phyloP scores from a whole-genome alignment of 345 rosid species.

The Citrus hindsii region DNA sequence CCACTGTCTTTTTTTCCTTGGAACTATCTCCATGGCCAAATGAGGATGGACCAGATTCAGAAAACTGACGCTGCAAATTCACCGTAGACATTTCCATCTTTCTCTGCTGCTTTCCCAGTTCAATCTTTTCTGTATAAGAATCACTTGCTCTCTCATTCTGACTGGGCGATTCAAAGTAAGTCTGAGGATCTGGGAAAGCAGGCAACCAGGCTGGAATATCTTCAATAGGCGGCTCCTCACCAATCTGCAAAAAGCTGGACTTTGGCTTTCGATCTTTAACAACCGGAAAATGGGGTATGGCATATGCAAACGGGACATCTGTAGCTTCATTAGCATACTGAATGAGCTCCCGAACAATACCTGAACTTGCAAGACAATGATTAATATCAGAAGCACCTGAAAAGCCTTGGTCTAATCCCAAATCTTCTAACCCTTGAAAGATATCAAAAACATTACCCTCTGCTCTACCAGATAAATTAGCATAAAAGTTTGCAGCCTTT shows the following conservation, averaged over 20 bases:
- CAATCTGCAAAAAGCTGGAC: slow-evolving; percentile 48
- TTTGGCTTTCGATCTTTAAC: slow-evolving; percentile 40
- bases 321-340: slow-evolving; percentile 53
- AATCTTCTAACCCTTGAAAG: slow-evolving; percentile 69
- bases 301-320: slow-evolving; percentile 60
- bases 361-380: slow-evolving; percentile 62
- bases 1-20: slow-evolving; percentile 25
- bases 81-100: slow-evolving; percentile 31
- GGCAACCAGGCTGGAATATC: slow-evolving; percentile 88
- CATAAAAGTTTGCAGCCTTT: slow-evolving; percentile 48
- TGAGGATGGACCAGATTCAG: slow-evolving; percentile 37
- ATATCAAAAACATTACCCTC: slow-evolving; percentile 61
- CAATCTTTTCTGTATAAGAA: slow-evolving; percentile 23
- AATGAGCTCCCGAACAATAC: slow-evolving; percentile 53
- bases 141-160: slow-evolving; percentile 25
- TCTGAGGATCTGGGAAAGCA: slow-evolving; percentile 53
- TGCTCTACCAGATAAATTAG: slow-evolving; percentile 65
- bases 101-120: slow-evolving; percentile 24
- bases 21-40: slow-evolving; percentile 27
- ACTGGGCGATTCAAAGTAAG: slow-evolving; percentile 25
- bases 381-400: slow-evolving; percentile 49
- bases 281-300: slow-evolving; percentile 58
- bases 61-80: slow-evolving; percentile 34
- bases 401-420: slow-evolving; percentile 60
- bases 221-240: slow-evolving; percentile 60